These are phyloP conservation scores for Aspergillus ochraceus DNA, from an alignment of 2,329 filamentous ascomycete species.

Conservation along the genomic window DNA sequence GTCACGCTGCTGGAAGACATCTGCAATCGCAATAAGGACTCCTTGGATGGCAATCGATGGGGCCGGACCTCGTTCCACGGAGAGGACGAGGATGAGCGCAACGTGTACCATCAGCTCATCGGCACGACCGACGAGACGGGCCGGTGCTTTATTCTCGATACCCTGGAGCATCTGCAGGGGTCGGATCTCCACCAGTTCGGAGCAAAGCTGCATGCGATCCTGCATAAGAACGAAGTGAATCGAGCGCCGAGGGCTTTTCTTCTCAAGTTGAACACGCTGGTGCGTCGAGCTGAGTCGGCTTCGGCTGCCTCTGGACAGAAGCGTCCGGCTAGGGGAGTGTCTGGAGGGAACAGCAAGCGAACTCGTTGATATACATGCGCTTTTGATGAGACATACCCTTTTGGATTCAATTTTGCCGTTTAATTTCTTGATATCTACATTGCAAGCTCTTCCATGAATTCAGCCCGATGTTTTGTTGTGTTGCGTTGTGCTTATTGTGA, in stretches of 20 bases:
- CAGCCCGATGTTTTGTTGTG: background rate
- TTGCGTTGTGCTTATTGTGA: background rate
- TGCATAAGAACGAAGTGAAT: conserved; percentile 47
- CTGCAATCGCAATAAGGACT: conserved; percentile 39
- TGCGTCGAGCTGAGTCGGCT: conserved; percentile 29
- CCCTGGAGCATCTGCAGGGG: conserved; percentile 36
- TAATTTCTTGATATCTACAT: background rate
- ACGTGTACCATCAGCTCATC: conserved; percentile 44
- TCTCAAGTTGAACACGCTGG: conserved; percentile 31
- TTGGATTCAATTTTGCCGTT: background rate
- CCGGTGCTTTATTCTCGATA: conserved; percentile 41
- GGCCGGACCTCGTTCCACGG: conserved; percentile 32
- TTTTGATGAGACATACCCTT: background rate
- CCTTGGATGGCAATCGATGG: conserved; percentile 38
- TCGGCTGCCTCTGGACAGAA: conserved; percentile 30
- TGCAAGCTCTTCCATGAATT: background rate
- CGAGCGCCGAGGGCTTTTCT: conserved; percentile 38
- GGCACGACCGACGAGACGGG: conserved; percentile 32
- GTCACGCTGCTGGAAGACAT: conserved; percentile 41
- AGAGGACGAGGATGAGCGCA: conserved; percentile 44
- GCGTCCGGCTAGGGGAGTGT: conserved; percentile 28
- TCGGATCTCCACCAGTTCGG: conserved; percentile 31
- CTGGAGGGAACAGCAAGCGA: conserved; percentile 30
- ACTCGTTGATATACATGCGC: conserved; percentile 24
- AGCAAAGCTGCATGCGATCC: conserved; percentile 30